Base-by-base conservation (phyloP, 2,329 filamentous ascomycete genomes). In the Furcasterigmium furcatum region DNA sequence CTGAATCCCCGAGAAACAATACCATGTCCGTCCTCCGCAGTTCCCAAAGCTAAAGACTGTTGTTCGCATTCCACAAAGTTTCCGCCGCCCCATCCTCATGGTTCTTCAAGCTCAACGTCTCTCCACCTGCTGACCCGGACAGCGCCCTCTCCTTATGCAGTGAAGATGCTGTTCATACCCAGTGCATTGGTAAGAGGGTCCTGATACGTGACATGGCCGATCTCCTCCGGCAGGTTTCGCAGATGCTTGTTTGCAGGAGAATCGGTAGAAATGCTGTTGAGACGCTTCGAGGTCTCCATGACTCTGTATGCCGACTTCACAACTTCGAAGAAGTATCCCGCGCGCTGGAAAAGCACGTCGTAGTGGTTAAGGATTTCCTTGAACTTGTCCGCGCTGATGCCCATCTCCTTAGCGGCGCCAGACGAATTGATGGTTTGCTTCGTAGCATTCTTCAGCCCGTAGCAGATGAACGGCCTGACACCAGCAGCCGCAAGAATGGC, bases 401-500 rank as follows among this genome's bases (percentile, higher is more conserved):
- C 43, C 12, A 43, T 41, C 13, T 25, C 13, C 13, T 38, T 38
- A 7, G 38, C 41, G 20, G 46, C 46, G 14, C 41, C 34, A 13
- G 46, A 48, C 18, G 36, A 30, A 21, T 18, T n/a, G 13, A 44
- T 40, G 24, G 12, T 27, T 12, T 12, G 7, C 24, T 27, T 27
- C 24, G 12, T n/a, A n/a, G n/a, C 2, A 21, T 24, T 12, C 18
- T 20, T 20, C 19, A 20, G 6, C 6, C 34, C 10, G 9, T 6
- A 16, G n/a, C 34, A 24, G 8, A 48, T 32, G 27, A 44, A 48
- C 9, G 46, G 46, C 29, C 43, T 48, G 10, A 48, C 46, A 9
- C 38, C 44, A 8, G 46, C 46, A 13, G 45, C 27, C 7, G 46
- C 35, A 14, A 48, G 34, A 9, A 46, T 39, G 13, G 24, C 20